These are phyloP conservation scores for Deuterostichococcus epilithicus DNA, from an alignment of 139 green algal genomes.

Conservation along the genomic window DNA sequence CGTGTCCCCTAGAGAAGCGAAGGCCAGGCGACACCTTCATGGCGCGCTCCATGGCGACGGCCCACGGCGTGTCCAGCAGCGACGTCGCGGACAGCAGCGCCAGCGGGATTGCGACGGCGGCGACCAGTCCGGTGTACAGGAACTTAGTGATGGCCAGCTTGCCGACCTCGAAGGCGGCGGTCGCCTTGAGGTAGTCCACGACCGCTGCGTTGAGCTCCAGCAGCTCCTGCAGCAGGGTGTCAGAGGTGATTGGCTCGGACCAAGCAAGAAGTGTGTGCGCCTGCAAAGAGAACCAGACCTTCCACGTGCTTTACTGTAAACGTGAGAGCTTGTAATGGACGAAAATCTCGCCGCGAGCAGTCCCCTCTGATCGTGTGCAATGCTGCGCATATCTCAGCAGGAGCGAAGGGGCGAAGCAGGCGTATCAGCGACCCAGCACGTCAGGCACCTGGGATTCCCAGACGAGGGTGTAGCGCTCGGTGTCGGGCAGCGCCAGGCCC, in stretches of 20 bases:
- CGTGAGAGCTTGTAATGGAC: too few relatives aligned
- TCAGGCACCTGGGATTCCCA: conserved; percentile 53
- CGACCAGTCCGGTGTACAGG: conserved; percentile 39
- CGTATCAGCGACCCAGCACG: too few relatives aligned
- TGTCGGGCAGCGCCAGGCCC: conserved; percentile 8
- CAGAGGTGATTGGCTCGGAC: too few relatives aligned
- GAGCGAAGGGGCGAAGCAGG: too few relatives aligned
- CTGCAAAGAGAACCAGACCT: too few relatives aligned
- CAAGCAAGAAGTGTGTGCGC: too few relatives aligned
- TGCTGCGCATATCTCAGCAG: too few relatives aligned
- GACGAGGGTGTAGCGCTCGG: conserved; percentile 50
- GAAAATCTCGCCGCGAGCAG: too few relatives aligned
- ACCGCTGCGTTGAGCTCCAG: conserved; percentile 39
- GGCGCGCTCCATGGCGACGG: conserved; percentile 46
- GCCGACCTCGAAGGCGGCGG: conserved; percentile 16
- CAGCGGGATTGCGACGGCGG: conserved; percentile 27
- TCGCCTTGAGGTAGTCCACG: conserved; percentile 38
- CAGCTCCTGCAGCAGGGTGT: conserved; percentile 53
- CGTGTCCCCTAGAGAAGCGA: not conserved
- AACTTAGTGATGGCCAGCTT: conserved; percentile 42
- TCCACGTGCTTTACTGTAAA: too few relatives aligned
- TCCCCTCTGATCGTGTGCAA: too few relatives aligned
- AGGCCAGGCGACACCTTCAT: conserved; percentile 25
- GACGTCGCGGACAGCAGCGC: conserved; percentile 29
- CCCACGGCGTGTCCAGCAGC: conserved; percentile 51